Evolutionary conservation across 257 asterid species (phyloP), one percentile per base, ranked within the genome.

Genomic region (Nicotiana tabacum): DNA sequence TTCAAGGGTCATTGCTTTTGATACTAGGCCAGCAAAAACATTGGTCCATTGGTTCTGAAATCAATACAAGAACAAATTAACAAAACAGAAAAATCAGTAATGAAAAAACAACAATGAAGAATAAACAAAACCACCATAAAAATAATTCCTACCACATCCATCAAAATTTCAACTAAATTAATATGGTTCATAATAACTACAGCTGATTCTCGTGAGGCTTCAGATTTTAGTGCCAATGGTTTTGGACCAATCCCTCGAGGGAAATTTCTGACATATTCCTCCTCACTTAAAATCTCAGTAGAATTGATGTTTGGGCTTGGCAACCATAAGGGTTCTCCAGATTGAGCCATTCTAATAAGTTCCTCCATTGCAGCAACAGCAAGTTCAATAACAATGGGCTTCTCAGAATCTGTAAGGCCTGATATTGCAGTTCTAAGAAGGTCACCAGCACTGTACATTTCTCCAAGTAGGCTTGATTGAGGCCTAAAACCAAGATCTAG

Each of bases 231-330:
- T 11, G 98, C 96, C 84, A 90, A 51, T 0, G 98, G 96, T 69
- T 91, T 96, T 1, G 98, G 98, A 39, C 98, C 99, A 18, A 94
- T 93, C 39, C 99, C 98, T 18, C 98, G 91, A 39, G 98, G 97
- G 85, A 96, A 93, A 3, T 88, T 83, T 78, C 94, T 67, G 11
- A 88, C 62, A 13, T 96, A 96, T 87, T 96, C 98, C 21, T 94
- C 97, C 70, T 94, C 98, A 24, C 85, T 82, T 82, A 96, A 77
- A 0, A 83, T 57, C 89, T 90, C 97, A 9, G 60, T 76, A 4
- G 81, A 74, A 66, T 32, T 86, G 57, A 37, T 39, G 1, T 87
- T 92, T 9, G 84, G 21, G 86, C 84, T 84, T 0, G 89, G 78
- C 18, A 87, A 77, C 97, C 97, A 93, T 67, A 93, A 78, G 1